phyloP scores from a whole-genome alignment of 495 filamentous ascomycete species.

The Penicillium cosmopolitanum region DNA sequence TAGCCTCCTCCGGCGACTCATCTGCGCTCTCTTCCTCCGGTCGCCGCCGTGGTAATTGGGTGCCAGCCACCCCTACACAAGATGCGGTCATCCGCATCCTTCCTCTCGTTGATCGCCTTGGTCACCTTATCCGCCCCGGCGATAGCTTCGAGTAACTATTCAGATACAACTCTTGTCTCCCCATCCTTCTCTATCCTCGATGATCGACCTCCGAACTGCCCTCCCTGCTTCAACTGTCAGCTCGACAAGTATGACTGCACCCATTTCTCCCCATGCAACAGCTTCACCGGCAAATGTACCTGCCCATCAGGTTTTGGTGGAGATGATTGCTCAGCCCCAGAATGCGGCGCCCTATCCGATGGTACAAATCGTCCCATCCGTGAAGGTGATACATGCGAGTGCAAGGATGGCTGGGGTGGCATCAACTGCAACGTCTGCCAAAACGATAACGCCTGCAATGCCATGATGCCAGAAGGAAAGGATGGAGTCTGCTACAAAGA shows the following conservation, averaged over 20 bases:
- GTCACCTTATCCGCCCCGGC: conserved; percentile 28
- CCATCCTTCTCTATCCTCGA: conserved; percentile 54
- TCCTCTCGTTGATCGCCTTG: conserved; percentile 31
- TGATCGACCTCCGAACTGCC: conserved; percentile 63
- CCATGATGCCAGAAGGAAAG: conserved; percentile 76
- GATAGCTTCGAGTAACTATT: conserved; percentile 38
- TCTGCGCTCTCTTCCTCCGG: conserved; percentile 14
- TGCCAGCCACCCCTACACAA: conserved; percentile 22
- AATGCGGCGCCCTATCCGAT: conserved; percentile 86
- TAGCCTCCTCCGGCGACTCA: conserved; percentile 18
- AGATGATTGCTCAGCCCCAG: conserved; percentile 84
- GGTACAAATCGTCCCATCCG: conserved; percentile 74
- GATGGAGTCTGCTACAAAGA: conserved; percentile 90
- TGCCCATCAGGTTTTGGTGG: conserved; percentile 93
- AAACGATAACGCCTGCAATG: conserved; percentile 77
- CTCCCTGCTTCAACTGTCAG: conserved; percentile 94
- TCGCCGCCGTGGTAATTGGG: conserved; percentile 18
- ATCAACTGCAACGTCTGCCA: conserved; percentile 99
- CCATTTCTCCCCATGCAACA: conserved; percentile 85
- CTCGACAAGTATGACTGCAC: conserved; percentile 87
- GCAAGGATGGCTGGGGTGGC: conserved; percentile 93
- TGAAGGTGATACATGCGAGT: conserved; percentile 71
- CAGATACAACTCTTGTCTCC: conserved; percentile 32
- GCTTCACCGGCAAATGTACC: conserved; percentile 84
- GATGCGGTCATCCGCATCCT: conserved; percentile 37